These are phyloP conservation scores for Periconia digitata DNA, from an alignment of 2,329 filamentous ascomycete species.

Conservation along the genomic window DNA sequence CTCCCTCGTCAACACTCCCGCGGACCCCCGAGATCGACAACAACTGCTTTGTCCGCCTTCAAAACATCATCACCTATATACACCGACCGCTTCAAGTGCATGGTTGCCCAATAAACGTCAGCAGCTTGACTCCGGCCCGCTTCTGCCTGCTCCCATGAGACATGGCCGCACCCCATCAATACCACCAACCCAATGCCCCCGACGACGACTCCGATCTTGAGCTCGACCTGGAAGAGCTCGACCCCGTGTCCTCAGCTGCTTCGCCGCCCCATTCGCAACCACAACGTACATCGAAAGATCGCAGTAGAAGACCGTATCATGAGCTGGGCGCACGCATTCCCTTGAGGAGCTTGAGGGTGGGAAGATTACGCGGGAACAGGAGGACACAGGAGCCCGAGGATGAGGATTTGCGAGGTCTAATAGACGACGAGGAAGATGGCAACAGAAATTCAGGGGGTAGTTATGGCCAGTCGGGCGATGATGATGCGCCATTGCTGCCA, in stretches of 20 bases:
- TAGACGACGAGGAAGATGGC: slow-evolving; percentile 67
- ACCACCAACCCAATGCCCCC: slow-evolving; percentile 60
- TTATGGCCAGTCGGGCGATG: slow-evolving; percentile 58
- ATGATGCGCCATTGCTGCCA: slow-evolving; percentile 74
- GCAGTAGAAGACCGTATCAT: slow-evolving; percentile 31
- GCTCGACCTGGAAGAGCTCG: slow-evolving; percentile 77
- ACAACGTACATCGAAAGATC: slow-evolving; percentile 32
- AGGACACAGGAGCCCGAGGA: slow-evolving; percentile 57
- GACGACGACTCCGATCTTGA: slow-evolving; percentile 74
- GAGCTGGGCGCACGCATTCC: slow-evolving; percentile 63
- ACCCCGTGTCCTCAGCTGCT: slow-evolving; percentile 54
- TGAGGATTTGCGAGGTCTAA: slow-evolving; percentile 65
- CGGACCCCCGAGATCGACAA: slow-evolving; percentile 26
- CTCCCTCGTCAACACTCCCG: slow-evolving; percentile 10
- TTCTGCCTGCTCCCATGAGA: slow-evolving; percentile 33
- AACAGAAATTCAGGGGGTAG: slow-evolving; percentile 62
- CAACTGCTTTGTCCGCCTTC: neutral
- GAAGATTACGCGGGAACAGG: slow-evolving; percentile 47
- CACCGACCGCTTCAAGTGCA: slow-evolving; percentile 4
- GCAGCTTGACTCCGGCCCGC: slow-evolving; percentile 4
- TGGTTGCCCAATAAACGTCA: slow-evolving; percentile 4
- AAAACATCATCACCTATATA: slow-evolving; percentile 1
- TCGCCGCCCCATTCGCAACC: slow-evolving; percentile 26
- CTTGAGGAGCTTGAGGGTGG: slow-evolving; percentile 61
- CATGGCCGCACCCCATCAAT: slow-evolving; percentile 51